Evolutionary conservation across 495 filamentous ascomycete genomes (phyloP).

Genomic region (Penicillium turbatum): DNA sequence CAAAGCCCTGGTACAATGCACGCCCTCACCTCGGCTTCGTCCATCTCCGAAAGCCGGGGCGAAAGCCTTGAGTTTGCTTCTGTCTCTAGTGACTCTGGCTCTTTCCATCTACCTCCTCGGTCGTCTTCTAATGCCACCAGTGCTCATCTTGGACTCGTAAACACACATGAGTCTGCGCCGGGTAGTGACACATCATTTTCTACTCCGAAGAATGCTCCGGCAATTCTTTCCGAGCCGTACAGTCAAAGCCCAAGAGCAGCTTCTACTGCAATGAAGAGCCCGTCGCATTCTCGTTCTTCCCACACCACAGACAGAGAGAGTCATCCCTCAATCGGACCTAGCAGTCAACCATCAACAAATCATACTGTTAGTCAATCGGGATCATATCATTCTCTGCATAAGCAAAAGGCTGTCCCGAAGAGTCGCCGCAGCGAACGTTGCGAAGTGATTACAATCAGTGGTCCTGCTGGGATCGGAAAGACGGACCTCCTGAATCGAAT

Average conservation of each 20-base stretch:
- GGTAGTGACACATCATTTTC: conserved; percentile 36
- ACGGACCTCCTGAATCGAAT: conserved; percentile 76
- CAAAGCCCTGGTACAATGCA: conserved; percentile 39
- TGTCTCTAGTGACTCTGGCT: conserved; percentile 50
- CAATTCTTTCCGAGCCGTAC: conserved; percentile 7
- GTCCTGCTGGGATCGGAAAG: conserved; percentile 76
- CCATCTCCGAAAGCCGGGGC: conserved; percentile 50
- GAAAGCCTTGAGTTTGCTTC: conserved; percentile 51
- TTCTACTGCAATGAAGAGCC: conserved; percentile 32
- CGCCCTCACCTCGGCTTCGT: conserved; percentile 53
- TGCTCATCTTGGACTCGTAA: conserved; percentile 28
- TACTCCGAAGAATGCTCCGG: conserved; percentile 22
- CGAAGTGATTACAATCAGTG: conserved; percentile 75
- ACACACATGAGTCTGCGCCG: conserved; percentile 35
- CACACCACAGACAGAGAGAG: conserved; percentile 37
- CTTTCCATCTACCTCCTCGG: conserved; percentile 45
- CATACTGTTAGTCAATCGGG: conserved; percentile 33
- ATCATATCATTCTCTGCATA: conserved; percentile 27
- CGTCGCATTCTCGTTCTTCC: conserved; percentile 37
- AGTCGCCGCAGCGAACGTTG: conserved; percentile 63
- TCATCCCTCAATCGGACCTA: conserved; percentile 23
- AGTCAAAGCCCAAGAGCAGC: conserved; percentile 2
- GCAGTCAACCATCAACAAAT: conserved; percentile 28
- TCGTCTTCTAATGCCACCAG: conserved; percentile 34
- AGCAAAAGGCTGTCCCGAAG: conserved; percentile 49